Conservation (phyloP, 257 asterid species). For the Plantago major region DNA sequence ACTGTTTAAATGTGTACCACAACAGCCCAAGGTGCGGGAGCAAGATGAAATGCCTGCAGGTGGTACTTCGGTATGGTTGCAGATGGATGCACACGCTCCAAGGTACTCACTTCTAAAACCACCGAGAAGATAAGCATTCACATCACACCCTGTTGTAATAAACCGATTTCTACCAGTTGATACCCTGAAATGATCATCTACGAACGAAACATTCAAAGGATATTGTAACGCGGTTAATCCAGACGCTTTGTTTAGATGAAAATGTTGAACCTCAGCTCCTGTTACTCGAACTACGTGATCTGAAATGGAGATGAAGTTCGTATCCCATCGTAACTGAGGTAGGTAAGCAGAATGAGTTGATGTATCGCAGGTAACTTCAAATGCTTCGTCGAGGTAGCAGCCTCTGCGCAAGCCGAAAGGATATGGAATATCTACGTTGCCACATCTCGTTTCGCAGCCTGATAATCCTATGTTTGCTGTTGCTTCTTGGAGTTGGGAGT, state of each 20-base stretch:
- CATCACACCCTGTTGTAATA: constrained; percentile 29
- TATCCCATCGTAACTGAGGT: neutral
- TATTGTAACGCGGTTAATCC: neutral
- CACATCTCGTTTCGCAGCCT: constrained; percentile 28
- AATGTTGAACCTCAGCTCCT: neutral
- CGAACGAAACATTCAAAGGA: neutral
- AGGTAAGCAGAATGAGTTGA: constrained; percentile 14
- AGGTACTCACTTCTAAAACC: neutral
- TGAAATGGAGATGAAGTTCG: constrained; percentile 16
- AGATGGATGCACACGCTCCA: constrained; percentile 27
- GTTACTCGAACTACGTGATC: constrained; percentile 10
- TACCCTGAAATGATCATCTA: neutral
- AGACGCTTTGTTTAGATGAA: constrained; percentile 7
- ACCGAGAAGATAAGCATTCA: constrained; percentile 23
- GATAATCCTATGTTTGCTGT: constrained; percentile 11
- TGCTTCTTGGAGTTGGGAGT: constrained; percentile 9
- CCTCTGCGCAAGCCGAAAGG: constrained; percentile 29
- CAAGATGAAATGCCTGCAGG: constrained; percentile 13
- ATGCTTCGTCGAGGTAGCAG: constrained; percentile 24
- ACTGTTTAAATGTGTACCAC: constrained; percentile 11
- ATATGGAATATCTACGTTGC: constrained; percentile 20
- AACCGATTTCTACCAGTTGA: constrained; percentile 19
- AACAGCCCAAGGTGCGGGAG: constrained; percentile 21
- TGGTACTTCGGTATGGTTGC: constrained; percentile 6
- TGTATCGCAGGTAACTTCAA: constrained; percentile 22